These are phyloP conservation scores for Verticillium zaregamsianum DNA, from an alignment of 2,329 filamentous ascomycete genomes.

Conservation along the genomic window DNA sequence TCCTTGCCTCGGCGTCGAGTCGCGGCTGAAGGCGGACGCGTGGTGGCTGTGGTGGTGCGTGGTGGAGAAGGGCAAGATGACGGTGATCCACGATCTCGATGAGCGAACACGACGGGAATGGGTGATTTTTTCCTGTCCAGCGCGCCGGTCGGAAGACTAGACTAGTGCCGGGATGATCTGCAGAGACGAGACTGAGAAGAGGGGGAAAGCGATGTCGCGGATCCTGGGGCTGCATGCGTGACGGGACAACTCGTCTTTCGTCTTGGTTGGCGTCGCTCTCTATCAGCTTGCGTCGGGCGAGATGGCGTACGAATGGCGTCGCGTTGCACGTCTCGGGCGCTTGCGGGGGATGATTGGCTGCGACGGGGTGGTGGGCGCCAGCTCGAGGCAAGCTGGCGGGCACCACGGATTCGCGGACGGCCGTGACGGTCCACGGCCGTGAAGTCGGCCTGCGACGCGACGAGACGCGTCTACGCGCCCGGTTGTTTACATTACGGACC, in stretches of 20 bases:
- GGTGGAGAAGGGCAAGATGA: neutral
- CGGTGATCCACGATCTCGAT: neutral
- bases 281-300: neutral
- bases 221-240: neutral
- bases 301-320: neutral
- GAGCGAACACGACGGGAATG: neutral
- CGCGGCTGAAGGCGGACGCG: neutral
- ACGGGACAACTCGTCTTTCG: neutral
- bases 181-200: neutral
- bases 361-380: neutral
- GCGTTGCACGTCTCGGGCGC: neutral
- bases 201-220: neutral
- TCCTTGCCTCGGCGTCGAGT: too few species aligned
- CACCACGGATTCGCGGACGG: neutral
- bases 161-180: neutral
- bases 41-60: neutral
- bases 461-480: conserved; percentile 2
- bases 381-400: neutral
- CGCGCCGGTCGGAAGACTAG: neutral
- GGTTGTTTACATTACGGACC: conserved; percentile 1
- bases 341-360: neutral
- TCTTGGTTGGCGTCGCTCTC: neutral
- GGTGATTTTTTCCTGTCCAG: neutral
- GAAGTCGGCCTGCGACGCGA: neutral
- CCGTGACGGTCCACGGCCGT: neutral